Base-by-base conservation (phyloP, 2,329 filamentous ascomycete species). In the Orbilia quercus region DNA sequence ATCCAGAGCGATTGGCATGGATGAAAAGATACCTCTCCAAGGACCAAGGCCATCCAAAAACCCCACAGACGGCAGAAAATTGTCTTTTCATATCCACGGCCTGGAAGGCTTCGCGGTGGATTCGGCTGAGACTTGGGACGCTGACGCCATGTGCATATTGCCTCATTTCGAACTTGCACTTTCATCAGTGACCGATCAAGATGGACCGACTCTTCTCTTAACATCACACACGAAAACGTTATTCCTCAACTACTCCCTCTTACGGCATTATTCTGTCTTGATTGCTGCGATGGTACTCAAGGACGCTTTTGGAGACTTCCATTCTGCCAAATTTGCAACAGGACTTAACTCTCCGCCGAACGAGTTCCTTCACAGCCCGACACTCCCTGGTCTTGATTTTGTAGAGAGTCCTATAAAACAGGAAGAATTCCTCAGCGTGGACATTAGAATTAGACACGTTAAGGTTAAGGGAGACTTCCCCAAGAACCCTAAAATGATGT, bases 21-120 rank as follows among this genome's bases (percentile, higher is more conserved):
- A 67, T 80, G 80, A 72, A 78, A 79, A 12, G 80, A 79, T 20
- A 67, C 53, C 28, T n/a, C 73, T 45, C 34, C 64, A 59, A 72
- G 66, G 85, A 79, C 88, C 86, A 75, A 83, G 85, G 18, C 76
- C 79, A 20, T 75, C 76, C 12, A 77, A 77, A 48, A 11, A 80
- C 75, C 81, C 81, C 23, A 88, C 88, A 1, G 94, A 99, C 81
- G 93, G 93, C 1, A 87, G 95, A 70, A 88, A 91, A 31, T 82
- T 99, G 25, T 88, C 91, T 2, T 81, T 98, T 23, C 91, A 96
- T 79, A 86, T 91, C 38, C 88, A 91, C 73, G 92, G 92, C 0
- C 84, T 99, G 2, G 95, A 98, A 80, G 92, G 90, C 0, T 94
- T 95, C 77, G 90, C 98, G 53, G 89, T 98, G 51, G 95, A 99